Evolutionary conservation across 805 yeast species (phyloP).

Genomic region (Cyberlindnera saturnus): DNA sequence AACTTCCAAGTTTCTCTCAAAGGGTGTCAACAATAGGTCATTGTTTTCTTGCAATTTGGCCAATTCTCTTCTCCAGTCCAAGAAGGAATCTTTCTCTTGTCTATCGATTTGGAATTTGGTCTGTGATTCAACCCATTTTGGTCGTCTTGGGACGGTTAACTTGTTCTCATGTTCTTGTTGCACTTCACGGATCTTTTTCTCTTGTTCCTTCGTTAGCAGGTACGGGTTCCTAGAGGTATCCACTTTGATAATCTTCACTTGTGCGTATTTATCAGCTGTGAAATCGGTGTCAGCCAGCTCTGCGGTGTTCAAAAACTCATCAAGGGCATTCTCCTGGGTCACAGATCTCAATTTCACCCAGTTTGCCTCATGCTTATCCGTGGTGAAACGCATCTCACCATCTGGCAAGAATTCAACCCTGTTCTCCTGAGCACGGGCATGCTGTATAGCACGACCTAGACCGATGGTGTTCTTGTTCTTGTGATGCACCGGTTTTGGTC

Average conservation of each 20-base stretch:
- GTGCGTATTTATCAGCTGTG: conserved; percentile 81
- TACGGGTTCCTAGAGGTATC: conserved; percentile 52
- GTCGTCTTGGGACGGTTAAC: conserved; percentile 89
- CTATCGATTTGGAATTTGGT: conserved; percentile 75
- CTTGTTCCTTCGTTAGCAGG: conserved; percentile 61
- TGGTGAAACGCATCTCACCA: conserved; percentile 85
- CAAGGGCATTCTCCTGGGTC: conserved; percentile 89
- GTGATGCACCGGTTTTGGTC: conserved; percentile 85
- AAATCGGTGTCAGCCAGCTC: conserved; percentile 95
- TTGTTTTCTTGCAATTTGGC: conserved; percentile 81
- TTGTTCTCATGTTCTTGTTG: conserved; percentile 64
- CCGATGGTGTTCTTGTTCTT: conserved; percentile 82
- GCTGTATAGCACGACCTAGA: conserved; percentile 75
- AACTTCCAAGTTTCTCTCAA: conserved; percentile 94
- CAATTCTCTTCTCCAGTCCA: conserved; percentile 89
- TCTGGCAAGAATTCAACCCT: conserved; percentile 69
- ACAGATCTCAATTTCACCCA: conserved; percentile 92
- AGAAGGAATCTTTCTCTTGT: conserved; percentile 82
- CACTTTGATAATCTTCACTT: conserved; percentile 77
- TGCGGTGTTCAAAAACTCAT: conserved; percentile 92
- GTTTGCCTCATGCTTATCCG: conserved; percentile 73
- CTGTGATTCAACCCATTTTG: conserved; percentile 71
- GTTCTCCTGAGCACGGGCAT: conserved; percentile 65
- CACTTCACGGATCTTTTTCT: conserved; percentile 48
- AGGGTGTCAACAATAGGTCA: conserved; percentile 87